These are phyloP conservation scores for Helotiales sp. DNA, from an alignment of 2,329 filamentous ascomycete genomes.

Conservation along the genomic window DNA sequence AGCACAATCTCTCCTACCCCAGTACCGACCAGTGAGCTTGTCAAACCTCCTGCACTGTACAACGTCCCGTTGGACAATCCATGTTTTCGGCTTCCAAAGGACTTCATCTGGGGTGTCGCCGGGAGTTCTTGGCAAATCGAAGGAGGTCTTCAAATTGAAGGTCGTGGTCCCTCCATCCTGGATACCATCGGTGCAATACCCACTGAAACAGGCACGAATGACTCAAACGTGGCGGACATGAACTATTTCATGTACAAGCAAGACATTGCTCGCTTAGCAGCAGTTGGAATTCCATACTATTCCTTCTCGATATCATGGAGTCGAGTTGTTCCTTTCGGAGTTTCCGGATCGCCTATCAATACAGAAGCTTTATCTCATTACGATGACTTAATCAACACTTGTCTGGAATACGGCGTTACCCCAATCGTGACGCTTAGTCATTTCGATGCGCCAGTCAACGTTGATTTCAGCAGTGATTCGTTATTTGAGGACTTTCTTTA, in stretches of 20 bases:
- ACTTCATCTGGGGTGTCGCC: conserved; percentile 49
- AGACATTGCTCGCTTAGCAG: conserved; percentile 51
- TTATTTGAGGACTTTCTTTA: conserved; percentile 51
- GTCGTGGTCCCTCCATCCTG: conserved; percentile 40
- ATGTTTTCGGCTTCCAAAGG: conserved; percentile 42
- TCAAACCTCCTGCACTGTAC: conserved; percentile 47
- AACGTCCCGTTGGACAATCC: conserved; percentile 24
- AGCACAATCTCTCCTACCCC: conserved; percentile 57
- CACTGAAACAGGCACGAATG: neutral
- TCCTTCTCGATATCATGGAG: conserved; percentile 53
- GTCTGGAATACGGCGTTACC: conserved; percentile 49
- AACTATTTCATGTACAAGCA: conserved; percentile 57
- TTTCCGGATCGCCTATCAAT: conserved; percentile 51
- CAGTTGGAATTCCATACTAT: conserved; percentile 52
- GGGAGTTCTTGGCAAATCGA: conserved; percentile 47
- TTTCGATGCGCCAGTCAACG: conserved; percentile 48
- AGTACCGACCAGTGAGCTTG: conserved; percentile 52
- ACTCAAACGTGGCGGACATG: conserved; percentile 40
- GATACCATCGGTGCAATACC: conserved; percentile 35
- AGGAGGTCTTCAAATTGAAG: conserved; percentile 44
- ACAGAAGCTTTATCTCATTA: conserved; percentile 51
- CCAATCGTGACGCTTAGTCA: conserved; percentile 49
- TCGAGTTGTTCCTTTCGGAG: conserved; percentile 50
- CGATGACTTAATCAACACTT: conserved; percentile 50
- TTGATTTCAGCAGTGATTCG: conserved; percentile 40